Conservation (phyloP, 805 yeast genomes). For the Blastobotrys mokoenaii region DNA sequence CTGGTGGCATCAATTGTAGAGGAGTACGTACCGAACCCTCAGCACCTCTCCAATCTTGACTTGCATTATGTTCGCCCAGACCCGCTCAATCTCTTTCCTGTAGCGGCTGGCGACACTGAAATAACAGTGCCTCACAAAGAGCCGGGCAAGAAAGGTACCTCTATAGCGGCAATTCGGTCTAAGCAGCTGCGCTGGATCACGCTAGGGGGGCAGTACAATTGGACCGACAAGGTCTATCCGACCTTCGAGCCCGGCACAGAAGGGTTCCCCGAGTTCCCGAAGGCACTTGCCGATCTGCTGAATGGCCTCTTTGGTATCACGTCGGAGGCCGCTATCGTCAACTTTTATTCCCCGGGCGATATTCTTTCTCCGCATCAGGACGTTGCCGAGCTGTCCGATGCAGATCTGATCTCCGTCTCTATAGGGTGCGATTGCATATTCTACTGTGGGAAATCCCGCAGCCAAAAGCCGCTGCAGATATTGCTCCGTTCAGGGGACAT, state of each 20-base stretch:
- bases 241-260: constrained; percentile 25
- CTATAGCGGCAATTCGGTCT: constrained; percentile 13
- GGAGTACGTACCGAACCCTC: constrained; percentile 26
- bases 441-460: constrained; percentile 23
- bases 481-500: constrained; percentile 33
- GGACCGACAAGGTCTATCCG: constrained; percentile 37
- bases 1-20: constrained; percentile 24
- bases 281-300: constrained; percentile 18
- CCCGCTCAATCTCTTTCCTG: constrained; percentile 26
- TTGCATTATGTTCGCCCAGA: constrained; percentile 25
- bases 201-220: constrained; percentile 38
- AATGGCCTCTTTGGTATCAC: constrained; percentile 19
- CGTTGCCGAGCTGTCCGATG: constrained; percentile 31
- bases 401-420: constrained; percentile 32
- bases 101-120: not conserved
- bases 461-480: constrained; percentile 27
- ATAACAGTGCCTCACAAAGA: constrained; percentile 6
- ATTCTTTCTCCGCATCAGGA: constrained; percentile 37
- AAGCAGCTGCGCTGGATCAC: constrained; percentile 38
- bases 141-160: constrained; percentile 13
- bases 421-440: constrained; percentile 35
- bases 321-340: constrained; percentile 36
- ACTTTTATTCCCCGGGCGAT: constrained; percentile 37
- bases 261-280: constrained; percentile 29
- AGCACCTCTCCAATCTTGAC: constrained; percentile 31